Percentiles rank a stretch among this genome's conserved stretches.
Conservation (phyloP, 495 filamentous ascomycete species). For the Sporormia fimetaria region DNA sequence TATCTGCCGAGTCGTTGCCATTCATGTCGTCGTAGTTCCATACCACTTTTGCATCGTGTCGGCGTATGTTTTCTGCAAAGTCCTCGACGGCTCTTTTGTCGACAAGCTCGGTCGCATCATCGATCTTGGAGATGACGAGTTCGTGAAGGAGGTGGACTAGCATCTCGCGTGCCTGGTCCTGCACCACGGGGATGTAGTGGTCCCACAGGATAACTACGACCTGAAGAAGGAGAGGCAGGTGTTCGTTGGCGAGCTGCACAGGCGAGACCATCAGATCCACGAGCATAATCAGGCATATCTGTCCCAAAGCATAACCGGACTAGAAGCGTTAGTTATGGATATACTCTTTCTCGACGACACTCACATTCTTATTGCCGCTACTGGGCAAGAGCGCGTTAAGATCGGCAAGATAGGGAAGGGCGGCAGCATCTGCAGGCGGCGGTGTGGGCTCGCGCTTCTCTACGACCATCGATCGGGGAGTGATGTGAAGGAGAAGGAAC, state of each 20-base stretch:
- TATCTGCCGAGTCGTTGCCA: constrained; percentile 54
- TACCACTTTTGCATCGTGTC: constrained; percentile 70
- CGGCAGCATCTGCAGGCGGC: constrained; percentile 59
- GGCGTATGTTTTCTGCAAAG: constrained; percentile 81
- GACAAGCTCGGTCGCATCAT: constrained; percentile 53
- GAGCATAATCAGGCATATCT: constrained; percentile 83
- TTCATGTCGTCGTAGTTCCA: constrained; percentile 93
- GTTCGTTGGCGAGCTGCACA: constrained; percentile 61
- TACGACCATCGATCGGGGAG: constrained; percentile 80
- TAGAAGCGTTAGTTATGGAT: constrained; percentile 20
- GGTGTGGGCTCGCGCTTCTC: constrained; percentile 64
- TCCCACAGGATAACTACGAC: constrained; percentile 93
- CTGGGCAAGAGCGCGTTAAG: constrained; percentile 66
- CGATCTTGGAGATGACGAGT: constrained; percentile 80
- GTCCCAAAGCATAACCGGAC: constrained; percentile 78
- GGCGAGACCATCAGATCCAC: constrained; percentile 95
- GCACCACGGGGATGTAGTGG: constrained; percentile 86
- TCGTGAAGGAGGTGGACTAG: constrained; percentile 96
- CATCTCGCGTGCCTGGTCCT: constrained; percentile 96
- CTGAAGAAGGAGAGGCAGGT: constrained; percentile 76
- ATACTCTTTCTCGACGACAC: constrained; percentile 1
- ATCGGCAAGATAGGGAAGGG: constrained; percentile 81
- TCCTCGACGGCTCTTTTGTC: constrained; percentile 70
- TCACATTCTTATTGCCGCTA: constrained; percentile 69
- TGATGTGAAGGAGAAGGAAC: constrained; percentile 80